phyloP scores from a whole-genome alignment of 805 yeast genomes.

The Kuraishia cidri region DNA sequence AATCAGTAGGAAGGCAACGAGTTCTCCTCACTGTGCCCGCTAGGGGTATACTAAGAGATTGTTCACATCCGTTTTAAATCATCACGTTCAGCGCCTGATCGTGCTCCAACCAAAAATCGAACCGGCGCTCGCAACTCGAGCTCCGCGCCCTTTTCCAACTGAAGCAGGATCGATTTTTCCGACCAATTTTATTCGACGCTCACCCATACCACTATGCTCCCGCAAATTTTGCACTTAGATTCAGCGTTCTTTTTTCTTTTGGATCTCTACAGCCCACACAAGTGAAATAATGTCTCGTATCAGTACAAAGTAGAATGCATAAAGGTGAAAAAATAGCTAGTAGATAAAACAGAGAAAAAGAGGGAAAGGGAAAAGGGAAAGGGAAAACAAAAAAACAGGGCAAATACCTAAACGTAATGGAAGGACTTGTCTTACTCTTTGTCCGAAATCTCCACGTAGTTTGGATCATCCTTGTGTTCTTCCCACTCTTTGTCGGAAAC shows the following conservation, averaged over 20 bases:
- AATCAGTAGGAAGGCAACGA: conserved; percentile 17
- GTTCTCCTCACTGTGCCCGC: conserved; percentile 10
- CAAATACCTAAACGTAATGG: too few species aligned
- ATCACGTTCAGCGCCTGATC: conserved; percentile 7
- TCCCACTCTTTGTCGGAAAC: conserved; percentile 38
- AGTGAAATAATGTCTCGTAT: too few species aligned
- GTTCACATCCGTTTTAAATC: conserved; percentile 14
- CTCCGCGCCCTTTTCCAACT: too few species aligned
- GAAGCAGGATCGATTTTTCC: too few species aligned
- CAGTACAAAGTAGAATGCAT: too few species aligned
- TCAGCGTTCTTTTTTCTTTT: too few species aligned
- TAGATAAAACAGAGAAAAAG: not conserved
- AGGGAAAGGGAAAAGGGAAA: not conserved
- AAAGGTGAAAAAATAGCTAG: too few species aligned
- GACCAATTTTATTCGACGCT: too few species aligned
- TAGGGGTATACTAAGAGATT: conserved; percentile 12
- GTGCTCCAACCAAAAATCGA: conserved; percentile 1
- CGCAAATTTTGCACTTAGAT: too few species aligned
- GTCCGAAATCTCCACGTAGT: conserved; percentile 30
- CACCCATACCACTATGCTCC: too few species aligned
- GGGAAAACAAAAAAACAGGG: not conserved
- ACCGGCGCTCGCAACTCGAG: not conserved
- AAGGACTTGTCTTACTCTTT: conserved; percentile 5
- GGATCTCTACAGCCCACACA: too few species aligned
- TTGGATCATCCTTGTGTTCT: conserved; percentile 34